Base-by-base conservation (phyloP, 805 yeast species). In the Limtongia smithiae region DNA sequence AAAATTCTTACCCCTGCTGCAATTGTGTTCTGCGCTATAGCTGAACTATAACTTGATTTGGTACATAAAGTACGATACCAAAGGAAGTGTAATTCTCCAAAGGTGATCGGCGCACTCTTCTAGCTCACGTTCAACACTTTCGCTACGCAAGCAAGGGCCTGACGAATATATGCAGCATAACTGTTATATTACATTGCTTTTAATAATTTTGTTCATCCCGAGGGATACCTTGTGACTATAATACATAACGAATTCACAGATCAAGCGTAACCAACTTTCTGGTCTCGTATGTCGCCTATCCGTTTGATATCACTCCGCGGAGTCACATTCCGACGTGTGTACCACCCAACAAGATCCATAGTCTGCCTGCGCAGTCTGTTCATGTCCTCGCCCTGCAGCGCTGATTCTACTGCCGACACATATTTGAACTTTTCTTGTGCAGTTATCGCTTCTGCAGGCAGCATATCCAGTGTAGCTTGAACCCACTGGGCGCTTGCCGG, bases 321-420 rank as follows among this genome's bases (percentile, higher is more conserved):
- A 4, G 57, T 54, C 15, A 86, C 76, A 60, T 86, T 84, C 64
- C 87, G 83, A 59, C 95, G 73, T 28, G 82, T 70, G 67, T 87
- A 89, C 93, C 96, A 85, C 46, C 75, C 79, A 34, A 86, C 79
- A 63, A 90, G 91, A 63, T 84, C 91, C 60, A 81, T 78, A 46
- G 90, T 70, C 38, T 85, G 75, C 2, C 80, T 71, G 60, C 95
- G 77, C 22, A 87, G 80, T 56, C 86, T 77, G 64, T 91, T 77
- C 65, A 74, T 81, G 66, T 88, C 90, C 60, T 79, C 82, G 21
- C 82, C 28, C 34, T 37, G 44, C 12, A 86, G 69, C 0, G 93
- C 84, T 12, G 69, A 71, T n/a, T 73, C 74, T 4, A 83, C 72
- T 1, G 81, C 74, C 7, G 71, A 70, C 30, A 82, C 61, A 54